These are phyloP conservation scores for Colletotrichum acutatum DNA, from an alignment of 2,329 filamentous ascomycete species.

Conservation along the genomic window DNA sequence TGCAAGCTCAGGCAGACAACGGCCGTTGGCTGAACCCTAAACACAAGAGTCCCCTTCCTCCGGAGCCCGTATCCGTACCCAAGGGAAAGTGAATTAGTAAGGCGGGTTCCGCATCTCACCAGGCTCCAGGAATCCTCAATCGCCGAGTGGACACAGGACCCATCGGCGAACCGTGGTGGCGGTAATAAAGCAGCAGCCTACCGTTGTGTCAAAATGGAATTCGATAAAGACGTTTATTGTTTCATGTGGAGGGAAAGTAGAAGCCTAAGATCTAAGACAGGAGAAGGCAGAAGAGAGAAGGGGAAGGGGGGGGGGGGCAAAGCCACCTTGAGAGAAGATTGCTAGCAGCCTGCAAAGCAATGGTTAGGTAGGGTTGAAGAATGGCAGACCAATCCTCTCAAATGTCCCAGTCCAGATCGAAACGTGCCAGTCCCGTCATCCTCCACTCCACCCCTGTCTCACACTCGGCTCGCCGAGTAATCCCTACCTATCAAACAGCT, in stretches of 20 bases:
- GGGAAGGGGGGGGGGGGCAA: not conserved
- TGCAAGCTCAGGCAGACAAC: not conserved
- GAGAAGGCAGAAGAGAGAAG: not conserved
- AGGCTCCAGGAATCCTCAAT: conserved; percentile 5
- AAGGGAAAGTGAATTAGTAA: not conserved
- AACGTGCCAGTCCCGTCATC: not conserved
- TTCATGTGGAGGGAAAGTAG: not conserved
- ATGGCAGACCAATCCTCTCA: not conserved
- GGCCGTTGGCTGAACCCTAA: not conserved
- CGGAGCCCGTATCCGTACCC: no score
- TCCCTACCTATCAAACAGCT: not conserved
- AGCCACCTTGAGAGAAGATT: not conserved
- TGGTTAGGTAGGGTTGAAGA: not conserved
- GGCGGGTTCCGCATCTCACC: not conserved
- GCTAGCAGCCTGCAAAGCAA: not conserved
- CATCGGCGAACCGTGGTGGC: conserved; percentile 23
- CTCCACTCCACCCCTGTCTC: conserved; percentile 4
- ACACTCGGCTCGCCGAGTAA: not conserved
- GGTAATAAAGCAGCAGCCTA: not conserved
- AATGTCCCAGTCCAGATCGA: not conserved
- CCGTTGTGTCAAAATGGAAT: not conserved
- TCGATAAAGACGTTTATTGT: not conserved
- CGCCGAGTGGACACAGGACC: conserved; percentile 22
- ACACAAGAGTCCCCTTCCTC: not conserved
- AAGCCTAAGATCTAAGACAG: not conserved